Percentiles rank a stretch among this genome's conserved stretches.
phyloP scores from a whole-genome alignment of 2,329 filamentous ascomycete genomes.

The Penicillium sp. region DNA sequence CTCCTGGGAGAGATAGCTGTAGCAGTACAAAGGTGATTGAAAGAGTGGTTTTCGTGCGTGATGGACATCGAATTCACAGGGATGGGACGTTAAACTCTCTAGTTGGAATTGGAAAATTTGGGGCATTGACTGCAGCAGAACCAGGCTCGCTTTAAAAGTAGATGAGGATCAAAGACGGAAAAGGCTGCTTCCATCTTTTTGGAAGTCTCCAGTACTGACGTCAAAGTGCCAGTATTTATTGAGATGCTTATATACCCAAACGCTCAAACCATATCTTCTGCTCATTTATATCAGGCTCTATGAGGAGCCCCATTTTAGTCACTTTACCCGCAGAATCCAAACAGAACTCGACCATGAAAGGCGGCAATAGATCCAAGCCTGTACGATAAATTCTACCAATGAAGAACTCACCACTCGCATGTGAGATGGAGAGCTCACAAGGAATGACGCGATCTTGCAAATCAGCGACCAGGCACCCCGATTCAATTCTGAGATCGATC shows the following conservation, averaged over 20 bases:
- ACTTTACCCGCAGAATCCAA: slow-evolving; percentile 9
- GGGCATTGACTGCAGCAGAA: too few relatives aligned
- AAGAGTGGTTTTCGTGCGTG: too few relatives aligned
- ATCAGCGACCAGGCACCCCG: slow-evolving; percentile 10
- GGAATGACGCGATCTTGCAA: slow-evolving; percentile 13
- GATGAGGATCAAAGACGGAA: too few relatives aligned
- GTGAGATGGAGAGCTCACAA: slow-evolving; percentile 7
- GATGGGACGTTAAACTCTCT: too few relatives aligned
- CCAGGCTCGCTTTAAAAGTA: too few relatives aligned
- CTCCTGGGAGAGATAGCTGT: too few relatives aligned
- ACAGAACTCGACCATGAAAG: slow-evolving; percentile 17
- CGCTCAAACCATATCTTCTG: slow-evolving; percentile 22
- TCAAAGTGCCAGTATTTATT: neutral
- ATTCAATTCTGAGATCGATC: slow-evolving; percentile 4
- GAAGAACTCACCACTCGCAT: slow-evolving; percentile 24
- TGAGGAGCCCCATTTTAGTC: slow-evolving; percentile 10
- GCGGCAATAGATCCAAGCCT: neutral
- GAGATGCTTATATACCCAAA: neutral
- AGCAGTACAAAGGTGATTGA: too few relatives aligned
- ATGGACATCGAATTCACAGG: too few relatives aligned
- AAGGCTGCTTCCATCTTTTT: too few relatives aligned
- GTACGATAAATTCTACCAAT: slow-evolving; percentile 1
- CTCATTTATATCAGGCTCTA: slow-evolving; percentile 15
- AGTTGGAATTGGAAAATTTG: too few relatives aligned
- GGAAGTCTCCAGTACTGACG: too few relatives aligned